Percentiles rank a stretch among this genome's conserved stretches.
Evolutionary conservation across 352 stramenopile species (phyloP).

Genomic region (Albugo candida): DNA sequence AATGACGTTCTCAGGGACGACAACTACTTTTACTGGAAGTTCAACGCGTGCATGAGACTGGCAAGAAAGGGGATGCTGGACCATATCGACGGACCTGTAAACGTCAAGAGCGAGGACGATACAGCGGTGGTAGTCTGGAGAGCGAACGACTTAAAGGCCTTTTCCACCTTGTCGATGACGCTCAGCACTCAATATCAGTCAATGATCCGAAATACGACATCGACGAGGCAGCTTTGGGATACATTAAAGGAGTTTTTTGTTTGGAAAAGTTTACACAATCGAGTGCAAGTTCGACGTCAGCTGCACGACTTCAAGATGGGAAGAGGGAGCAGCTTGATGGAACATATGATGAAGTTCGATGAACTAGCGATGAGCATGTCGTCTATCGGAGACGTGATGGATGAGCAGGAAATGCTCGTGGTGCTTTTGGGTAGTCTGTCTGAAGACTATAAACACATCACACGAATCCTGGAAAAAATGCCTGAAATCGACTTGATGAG

Average conservation of each 20-base stretch:
- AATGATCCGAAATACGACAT: slow-evolving; percentile 5
- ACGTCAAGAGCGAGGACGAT: slow-evolving; percentile 3
- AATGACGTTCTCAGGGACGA: not conserved
- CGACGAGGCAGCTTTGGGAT: slow-evolving; percentile 5
- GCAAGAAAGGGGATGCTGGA: not conserved
- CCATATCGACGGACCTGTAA: slow-evolving; percentile 1
- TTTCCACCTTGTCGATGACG: not conserved
- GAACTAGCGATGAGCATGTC: slow-evolving; percentile 8
- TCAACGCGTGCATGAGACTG: not conserved
- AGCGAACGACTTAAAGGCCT: not conserved
- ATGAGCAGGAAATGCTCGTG: slow-evolving; percentile 7
- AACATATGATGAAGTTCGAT: slow-evolving; percentile 12
- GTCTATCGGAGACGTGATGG: slow-evolving; percentile 4
- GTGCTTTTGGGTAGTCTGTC: slow-evolving; percentile 6
- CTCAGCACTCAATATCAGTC: slow-evolving; percentile 7
- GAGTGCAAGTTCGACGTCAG: slow-evolving; percentile 11
- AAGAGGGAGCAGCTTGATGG: slow-evolving; percentile 4
- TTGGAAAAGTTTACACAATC: slow-evolving; percentile 9
- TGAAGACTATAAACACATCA: slow-evolving; percentile 9
- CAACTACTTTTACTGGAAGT: not conserved
- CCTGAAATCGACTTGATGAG: slow-evolving; percentile 2
- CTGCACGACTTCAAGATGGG: slow-evolving; percentile 7
- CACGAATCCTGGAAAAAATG: slow-evolving; percentile 7
- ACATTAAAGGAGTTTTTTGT: slow-evolving; percentile 9
- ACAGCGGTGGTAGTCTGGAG: slow-evolving; percentile 2